Percentiles rank a stretch among this genome's conserved stretches.
phyloP scores from a whole-genome alignment of 2,329 filamentous ascomycete genomes.

The Epicoccum sorghinum region DNA sequence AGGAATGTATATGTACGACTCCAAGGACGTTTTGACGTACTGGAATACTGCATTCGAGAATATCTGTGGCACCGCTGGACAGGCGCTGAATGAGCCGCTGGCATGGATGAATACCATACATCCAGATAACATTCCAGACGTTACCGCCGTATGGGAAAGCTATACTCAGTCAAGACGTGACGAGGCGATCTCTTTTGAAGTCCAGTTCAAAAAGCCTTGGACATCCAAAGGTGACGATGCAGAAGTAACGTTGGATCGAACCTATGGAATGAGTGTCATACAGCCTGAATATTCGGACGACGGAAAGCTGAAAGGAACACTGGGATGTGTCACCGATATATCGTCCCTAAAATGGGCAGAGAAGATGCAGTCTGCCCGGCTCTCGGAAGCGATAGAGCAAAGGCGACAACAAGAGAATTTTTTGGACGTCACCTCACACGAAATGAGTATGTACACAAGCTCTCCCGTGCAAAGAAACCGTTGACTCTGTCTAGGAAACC shows the following conservation, averaged over 20 bases:
- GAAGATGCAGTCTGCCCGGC: constrained; percentile 73
- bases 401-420: constrained; percentile 81
- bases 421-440: constrained; percentile 76
- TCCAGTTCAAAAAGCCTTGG: constrained; percentile 72
- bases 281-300: constrained; percentile 70
- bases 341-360: constrained; percentile 86
- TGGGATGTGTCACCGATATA: constrained; percentile 82
- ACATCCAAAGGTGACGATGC: constrained; percentile 55
- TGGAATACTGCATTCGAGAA: constrained; percentile 77
- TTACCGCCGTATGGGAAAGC: neutral
- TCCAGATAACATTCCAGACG: constrained; percentile 59
- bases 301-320: constrained; percentile 72
- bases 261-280: constrained; percentile 76
- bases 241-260: constrained; percentile 62
- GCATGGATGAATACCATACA: constrained; percentile 72
- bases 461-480: accelerated
- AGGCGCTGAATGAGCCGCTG: constrained; percentile 65
- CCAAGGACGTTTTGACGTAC: constrained; percentile 71
- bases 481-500: constrained; percentile 55
- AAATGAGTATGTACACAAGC: constrained; percentile 60
- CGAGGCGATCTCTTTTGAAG: constrained; percentile 69
- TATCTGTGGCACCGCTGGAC: constrained; percentile 67
- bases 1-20: constrained; percentile 80
- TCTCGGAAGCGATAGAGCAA: constrained; percentile 78
- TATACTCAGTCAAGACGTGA: constrained; percentile 7